Base-by-base conservation (phyloP, 768 basidiomycete genomes). In the Tylopilus plumbeoviolaceoides region DNA sequence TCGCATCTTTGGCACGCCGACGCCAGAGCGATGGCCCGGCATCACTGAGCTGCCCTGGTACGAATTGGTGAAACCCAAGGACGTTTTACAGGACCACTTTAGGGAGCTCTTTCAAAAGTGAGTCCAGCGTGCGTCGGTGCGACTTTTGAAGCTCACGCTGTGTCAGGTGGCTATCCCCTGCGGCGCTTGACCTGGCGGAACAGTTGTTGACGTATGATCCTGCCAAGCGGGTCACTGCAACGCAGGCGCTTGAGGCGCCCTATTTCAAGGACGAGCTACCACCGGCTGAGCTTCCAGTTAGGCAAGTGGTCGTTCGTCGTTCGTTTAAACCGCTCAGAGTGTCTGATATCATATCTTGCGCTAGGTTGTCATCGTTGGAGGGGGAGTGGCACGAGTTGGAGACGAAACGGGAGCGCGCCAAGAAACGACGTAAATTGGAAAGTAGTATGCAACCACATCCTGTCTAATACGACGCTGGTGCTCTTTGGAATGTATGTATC, bases 371-470 rank as follows among this genome's bases (percentile, higher is more conserved):
- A 12, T 79, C 79, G 12, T 71, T 97, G 39, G 84, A 91, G 66
- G 95, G 97, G 42, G 97, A 98, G 68, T 98, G 95, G 91, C 97
- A 99, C 70, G 97, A 99, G 69, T 78, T 95, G 57, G 95, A 98
- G 69, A 90, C 91, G 12, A 99, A 98, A 70, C 79, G 85, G 51
- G 93, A 98, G 73, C 80, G 91, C 38, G 86, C 87, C 53, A 89
- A 84, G 73, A 87, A 88, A 70, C 78, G 83, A 67, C 80, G 80
- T 73, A 87, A 80, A 77, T 76, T 77, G 57, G 87, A 84, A 70
- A 70, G 61, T 68, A 73, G 67, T 62, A 57, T 64, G 60, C 71
- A 70, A 57, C 69, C 70, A 70, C 62, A 65, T 51, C 63, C 63
- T 65, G 59, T 70, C 65, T 71, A 63, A 60, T 67, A 53, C 46